Evolutionary conservation across 202 grass and related monocot species (phyloP).

Genomic region (Elaeis oleifera): DNA sequence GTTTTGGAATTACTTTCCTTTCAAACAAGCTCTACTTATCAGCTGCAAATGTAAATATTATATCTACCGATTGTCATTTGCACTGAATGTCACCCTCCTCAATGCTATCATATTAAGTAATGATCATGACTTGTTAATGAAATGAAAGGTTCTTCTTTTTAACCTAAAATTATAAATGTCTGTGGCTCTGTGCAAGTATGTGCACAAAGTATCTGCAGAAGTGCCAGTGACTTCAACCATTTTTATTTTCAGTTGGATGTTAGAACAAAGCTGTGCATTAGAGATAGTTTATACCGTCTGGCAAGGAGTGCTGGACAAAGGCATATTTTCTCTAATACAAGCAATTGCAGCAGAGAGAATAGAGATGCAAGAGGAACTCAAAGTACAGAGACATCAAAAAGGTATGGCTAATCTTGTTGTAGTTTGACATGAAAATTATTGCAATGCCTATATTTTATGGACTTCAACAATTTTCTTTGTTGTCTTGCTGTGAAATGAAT

Average conservation of each 20-base stretch:
- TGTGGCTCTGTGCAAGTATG: too few relatives aligned
- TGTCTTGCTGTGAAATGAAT: neutral
- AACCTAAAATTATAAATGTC: too few relatives aligned
- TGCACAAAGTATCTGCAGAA: too few relatives aligned
- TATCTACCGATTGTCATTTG: too few relatives aligned
- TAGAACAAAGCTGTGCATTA: slow-evolving; percentile 73
- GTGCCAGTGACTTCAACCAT: too few relatives aligned
- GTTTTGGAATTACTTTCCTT: too few relatives aligned
- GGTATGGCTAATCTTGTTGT: slow-evolving; percentile 28
- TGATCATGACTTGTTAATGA: too few relatives aligned
- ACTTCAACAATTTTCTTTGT: slow-evolving; percentile 5
- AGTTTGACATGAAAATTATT: slow-evolving; percentile 23
- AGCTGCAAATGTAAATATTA: too few relatives aligned
- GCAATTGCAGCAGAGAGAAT: slow-evolving; percentile 37
- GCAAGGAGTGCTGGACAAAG: slow-evolving; percentile 60
- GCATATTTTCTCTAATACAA: slow-evolving; percentile 43
- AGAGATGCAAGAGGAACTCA: slow-evolving; percentile 33
- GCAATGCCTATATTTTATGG: neutral
- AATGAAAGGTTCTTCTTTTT: too few relatives aligned
- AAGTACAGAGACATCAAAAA: slow-evolving; percentile 28
- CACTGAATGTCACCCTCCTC: too few relatives aligned
- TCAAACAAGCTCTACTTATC: too few relatives aligned
- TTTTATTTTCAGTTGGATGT: slow-evolving; percentile 58
- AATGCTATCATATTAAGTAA: too few relatives aligned
- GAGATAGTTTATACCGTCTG: slow-evolving; percentile 87